Evolutionary conservation across 768 basidiomycete species (phyloP), one percentile per base, ranked within the genome.

Genomic region (Psilocybe tampanensis): DNA sequence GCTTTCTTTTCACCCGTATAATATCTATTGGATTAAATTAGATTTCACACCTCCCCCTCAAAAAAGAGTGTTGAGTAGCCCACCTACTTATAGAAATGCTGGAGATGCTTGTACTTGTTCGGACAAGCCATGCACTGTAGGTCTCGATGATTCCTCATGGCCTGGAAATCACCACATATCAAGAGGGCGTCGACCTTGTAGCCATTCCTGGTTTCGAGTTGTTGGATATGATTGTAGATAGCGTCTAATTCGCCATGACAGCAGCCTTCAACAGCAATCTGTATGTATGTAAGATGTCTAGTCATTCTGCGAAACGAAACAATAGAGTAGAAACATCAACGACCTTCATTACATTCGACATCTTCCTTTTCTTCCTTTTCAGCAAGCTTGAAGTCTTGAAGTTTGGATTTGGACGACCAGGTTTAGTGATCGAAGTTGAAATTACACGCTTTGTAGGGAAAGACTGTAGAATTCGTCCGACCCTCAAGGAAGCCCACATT

Each of bases 121-220:
- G 96, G 96, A 2, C 93, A 93, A 19, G 95, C 89, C 87, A 99
- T 92, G 60, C 88, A 90, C 66, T 89, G 83, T 42, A 97, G 79
- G 74, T 99, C 96, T 54, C 84, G 76, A 56, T 82, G 76, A 64
- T 97, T 95, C 24, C 97, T 80, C 47, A 97, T 80, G 17, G 97
- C 95, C 72, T 97, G 86, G 65, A 99, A 98, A 74, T 99, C 97
- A 12, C 97, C 97, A 56, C 96, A 98, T 24, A 98, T 88, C 39
- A 99, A 81, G 13, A 99, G 82, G 1, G 95, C 74, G 65, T 96
- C 92, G 53, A 97, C 83, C 54, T 83, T 86, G 71, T 86, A 87
- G 12, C 75, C 70, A 63, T 90, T 80, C 58, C 72, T 73, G 1
- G 66, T 60, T 66, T 97, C 90, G 26, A 94, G 82, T 12, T 74